phyloP scores from a whole-genome alignment of 441 rosid species.

The Erysimum pusillum region DNA sequence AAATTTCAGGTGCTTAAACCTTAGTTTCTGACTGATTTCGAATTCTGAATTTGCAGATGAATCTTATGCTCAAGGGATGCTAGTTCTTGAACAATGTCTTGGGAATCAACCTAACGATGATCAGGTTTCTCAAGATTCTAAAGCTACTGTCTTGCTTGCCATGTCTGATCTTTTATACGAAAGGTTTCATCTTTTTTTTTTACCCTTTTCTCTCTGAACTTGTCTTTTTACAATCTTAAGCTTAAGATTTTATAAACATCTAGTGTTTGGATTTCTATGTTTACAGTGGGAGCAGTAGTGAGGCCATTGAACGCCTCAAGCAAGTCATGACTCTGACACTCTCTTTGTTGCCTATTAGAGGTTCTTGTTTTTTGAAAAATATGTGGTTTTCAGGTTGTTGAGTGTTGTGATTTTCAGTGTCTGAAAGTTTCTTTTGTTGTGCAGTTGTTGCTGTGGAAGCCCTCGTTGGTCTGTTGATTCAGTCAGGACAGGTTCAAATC shows the following conservation, averaged over 20 bases:
- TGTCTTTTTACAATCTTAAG: background rate
- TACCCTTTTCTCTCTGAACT: background rate
- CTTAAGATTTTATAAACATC: background rate
- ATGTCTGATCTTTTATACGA: slow-evolving; percentile 78
- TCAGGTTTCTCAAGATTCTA: slow-evolving; percentile 60
- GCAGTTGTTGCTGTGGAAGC: slow-evolving; percentile 87
- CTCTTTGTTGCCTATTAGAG: slow-evolving; percentile 64
- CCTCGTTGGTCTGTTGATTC: slow-evolving; percentile 75
- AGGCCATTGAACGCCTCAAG: slow-evolving; percentile 77
- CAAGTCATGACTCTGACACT: slow-evolving; percentile 48
- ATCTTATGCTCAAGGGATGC: slow-evolving; percentile 78
- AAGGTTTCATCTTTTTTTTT: slow-evolving; percentile 58
- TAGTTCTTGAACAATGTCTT: slow-evolving; percentile 84
- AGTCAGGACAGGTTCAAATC: slow-evolving; percentile 64
- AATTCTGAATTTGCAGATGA: slow-evolving; percentile 57
- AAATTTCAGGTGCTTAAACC: slow-evolving; percentile 15
- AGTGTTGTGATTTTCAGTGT: background rate
- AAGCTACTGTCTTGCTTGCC: slow-evolving; percentile 77
- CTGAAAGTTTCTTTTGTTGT: slow-evolving; percentile 34
- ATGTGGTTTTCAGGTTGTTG: background rate
- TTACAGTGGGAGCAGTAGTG: slow-evolving; percentile 64
- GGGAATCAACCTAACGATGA: slow-evolving; percentile 63
- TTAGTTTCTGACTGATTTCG: slow-evolving; percentile 10
- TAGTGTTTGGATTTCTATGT: slow-evolving; percentile 5
- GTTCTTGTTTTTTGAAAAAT: slow-evolving; percentile 38